These are phyloP conservation scores for Boehmeria nivea DNA, from an alignment of 306 rosid genomes.

Conservation along the genomic window DNA sequence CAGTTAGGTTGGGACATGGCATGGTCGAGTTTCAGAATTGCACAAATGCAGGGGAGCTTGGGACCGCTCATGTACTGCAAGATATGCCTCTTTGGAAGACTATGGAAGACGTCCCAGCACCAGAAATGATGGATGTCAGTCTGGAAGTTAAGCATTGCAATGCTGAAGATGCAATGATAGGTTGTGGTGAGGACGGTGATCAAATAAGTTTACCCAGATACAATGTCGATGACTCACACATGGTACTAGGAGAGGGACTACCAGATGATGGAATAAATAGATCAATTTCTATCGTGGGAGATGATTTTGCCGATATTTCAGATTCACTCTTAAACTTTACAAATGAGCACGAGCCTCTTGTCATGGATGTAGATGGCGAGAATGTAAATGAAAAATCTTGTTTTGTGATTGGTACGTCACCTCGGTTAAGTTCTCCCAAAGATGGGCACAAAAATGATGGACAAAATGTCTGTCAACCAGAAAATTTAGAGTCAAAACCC, in stretches of 20 bases:
- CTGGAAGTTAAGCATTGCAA: constrained; percentile 16
- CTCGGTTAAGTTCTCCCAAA: constrained; percentile 37
- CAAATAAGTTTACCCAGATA: constrained; percentile 10
- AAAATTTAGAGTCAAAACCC: constrained; percentile 21
- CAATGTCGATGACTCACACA: constrained; percentile 1
- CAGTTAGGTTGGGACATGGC: constrained; percentile 29
- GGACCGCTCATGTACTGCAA: constrained; percentile 29
- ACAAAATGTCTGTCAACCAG: constrained; percentile 23
- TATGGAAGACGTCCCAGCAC: constrained; percentile 48
- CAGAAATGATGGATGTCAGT: constrained; percentile 41
- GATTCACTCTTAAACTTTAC: constrained; percentile 36
- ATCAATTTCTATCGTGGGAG: constrained; percentile 23
- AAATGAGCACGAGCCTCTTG: constrained; percentile 29
- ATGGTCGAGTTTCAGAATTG: constrained; percentile 31
- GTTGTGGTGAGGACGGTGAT: too few species aligned
- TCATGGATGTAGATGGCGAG: constrained; percentile 38
- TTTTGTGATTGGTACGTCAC: constrained; percentile 28
- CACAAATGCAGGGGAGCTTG: constrained; percentile 37
- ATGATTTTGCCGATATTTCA: constrained; percentile 19
- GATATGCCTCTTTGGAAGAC: constrained; percentile 54
- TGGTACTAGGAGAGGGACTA: constrained; percentile 8
- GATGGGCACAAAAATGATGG: constrained; percentile 33
- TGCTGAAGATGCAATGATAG: too few species aligned
- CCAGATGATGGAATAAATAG: constrained; percentile 22
- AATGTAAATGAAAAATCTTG: constrained; percentile 27